Evolutionary conservation across 2,329 filamentous ascomycete genomes (phyloP), one percentile per base, ranked within the genome.

Genomic region (Nannizzia gypsea): DNA sequence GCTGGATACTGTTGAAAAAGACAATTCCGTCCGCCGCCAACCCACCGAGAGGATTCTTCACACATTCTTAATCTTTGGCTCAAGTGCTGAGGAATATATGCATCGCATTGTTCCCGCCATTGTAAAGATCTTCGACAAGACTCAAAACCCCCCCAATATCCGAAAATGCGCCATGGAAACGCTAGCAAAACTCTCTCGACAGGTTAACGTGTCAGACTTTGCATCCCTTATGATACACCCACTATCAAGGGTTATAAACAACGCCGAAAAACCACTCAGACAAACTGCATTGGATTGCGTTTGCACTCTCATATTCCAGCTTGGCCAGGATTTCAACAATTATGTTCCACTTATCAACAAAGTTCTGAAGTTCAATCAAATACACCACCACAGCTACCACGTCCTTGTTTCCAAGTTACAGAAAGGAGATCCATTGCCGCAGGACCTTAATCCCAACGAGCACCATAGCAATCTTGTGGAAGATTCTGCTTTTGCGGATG

Each of bases 11-110:
- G 81, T 99, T 17, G 92, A 99, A 65, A 88, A 90, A 64, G 93
- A 99, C 69, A 80, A 78, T 6, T 87, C 87, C 0, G 77, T 81
- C 1, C 87, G 89, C 68, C 82, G 90, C n/a, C 81, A 83, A 13
- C 87, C 90, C 1, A 95, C 91, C 0, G 90, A 96, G 70, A 87
- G 87, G 66, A 91, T 99, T 3, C 79, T 99, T 24, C 93, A 97
- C 70, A 91, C 92, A 0, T 96, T 99, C 72, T 77, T 99, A 28
- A 89, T 99, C 0, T 99, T 99, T 70, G 95, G 95, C 0, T 87
- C 91, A 0, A 97, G 91, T 68, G 89, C 88, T 9, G 93, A 99
- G 71, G 93, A 99, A 71, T 99, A 99, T 72, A 99, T 99, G 93
- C 93, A 99, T 71, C 80, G 99, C 58, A 97, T 99, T 65, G 89